These are phyloP conservation scores for Zalaria obscura DNA, from an alignment of 2,329 filamentous ascomycete genomes.

Conservation along the genomic window DNA sequence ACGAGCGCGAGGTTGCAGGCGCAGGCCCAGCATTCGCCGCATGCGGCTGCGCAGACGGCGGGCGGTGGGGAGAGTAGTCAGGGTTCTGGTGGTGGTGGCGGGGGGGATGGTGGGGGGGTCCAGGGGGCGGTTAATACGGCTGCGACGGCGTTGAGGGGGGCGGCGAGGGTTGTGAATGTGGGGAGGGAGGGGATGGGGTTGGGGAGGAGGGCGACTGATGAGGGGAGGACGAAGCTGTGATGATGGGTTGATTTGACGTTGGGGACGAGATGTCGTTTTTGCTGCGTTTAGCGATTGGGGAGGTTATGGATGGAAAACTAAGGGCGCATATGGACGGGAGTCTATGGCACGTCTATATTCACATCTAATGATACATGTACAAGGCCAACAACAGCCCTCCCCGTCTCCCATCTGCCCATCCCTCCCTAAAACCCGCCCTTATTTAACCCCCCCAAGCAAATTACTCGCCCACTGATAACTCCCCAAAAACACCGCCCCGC, in stretches of 20 bases:
- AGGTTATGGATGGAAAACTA: no score
- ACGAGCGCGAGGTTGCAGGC: conserved; percentile 41
- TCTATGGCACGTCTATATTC: no score
- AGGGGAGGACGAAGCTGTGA: conserved; percentile 22
- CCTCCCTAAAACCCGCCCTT: neutral
- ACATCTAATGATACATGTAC: no score
- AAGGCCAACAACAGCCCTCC: no score
- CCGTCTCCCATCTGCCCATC: no score
- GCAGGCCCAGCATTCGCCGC: conserved; percentile 1
- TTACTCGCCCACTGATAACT: conserved; percentile 87
- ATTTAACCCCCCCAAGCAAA: conserved; percentile 37
- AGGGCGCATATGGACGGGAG: no score
- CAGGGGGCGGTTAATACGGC: conserved; percentile 9
- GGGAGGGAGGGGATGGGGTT: conserved; percentile 9
- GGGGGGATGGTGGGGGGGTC: conserved; percentile 3
- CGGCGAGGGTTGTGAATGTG: conserved; percentile 13
- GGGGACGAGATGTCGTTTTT: no score
- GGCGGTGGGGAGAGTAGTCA: conserved; percentile 6
- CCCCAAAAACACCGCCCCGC: conserved; percentile 86
- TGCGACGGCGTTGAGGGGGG: conserved; percentile 12
- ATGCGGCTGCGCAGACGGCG: conserved; percentile 4
- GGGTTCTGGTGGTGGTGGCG: conserved; percentile 3
- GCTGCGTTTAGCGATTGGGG: no score
- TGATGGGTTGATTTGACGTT: no score
- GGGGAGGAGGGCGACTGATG: conserved; percentile 16